Base-by-base conservation (phyloP, 2,329 filamentous ascomycete genomes). In the Fusarium neocosmosporiellum region DNA sequence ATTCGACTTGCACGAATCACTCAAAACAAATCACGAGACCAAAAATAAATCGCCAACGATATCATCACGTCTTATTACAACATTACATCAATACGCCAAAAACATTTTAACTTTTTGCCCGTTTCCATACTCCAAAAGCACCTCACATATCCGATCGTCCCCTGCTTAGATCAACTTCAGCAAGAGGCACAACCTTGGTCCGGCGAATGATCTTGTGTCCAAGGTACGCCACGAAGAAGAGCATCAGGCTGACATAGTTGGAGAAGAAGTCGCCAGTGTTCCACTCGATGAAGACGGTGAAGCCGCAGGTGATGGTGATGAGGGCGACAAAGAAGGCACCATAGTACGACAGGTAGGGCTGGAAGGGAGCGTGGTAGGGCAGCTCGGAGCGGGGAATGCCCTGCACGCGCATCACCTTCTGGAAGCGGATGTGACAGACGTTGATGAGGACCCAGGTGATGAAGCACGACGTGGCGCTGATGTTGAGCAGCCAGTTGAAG, bases 401-500 rank as follows among this genome's bases (percentile, higher is more conserved):
- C 69, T 90, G 90, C 1, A 83, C 84, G 46, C 81, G 78, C 59
- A 93, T 84, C 10, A 87, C 89, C n/a, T 86, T 84, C 85, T 90
- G 89, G 81, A 93, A 93, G 11, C 87, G 87, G 63, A 93, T 82
- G 80, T 93, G 90, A 78, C 89, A 92, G 57, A 86, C 75, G 78
- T 85, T 88, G 80, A 93, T 93, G 78, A 89, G 89, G 8, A 88
- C 86, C 92, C 92, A 94, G 39, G 87, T 89, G 73, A 93, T 92
- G 79, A 94, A 90, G 7, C 91, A 91, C 5, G 90, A 90, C 8
- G 92, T 90, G 59, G 90, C 88, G 16, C 88, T 90, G 73, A 94
- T 90, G 82, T 93, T 93, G 75, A 94, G 86, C 50, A 94, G 85
- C 92, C 92, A 94, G 84, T 88, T 86, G 82, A 94, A 94, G 22